Percentiles rank a stretch among this genome's conserved stretches.
Evolutionary conservation across 495 filamentous ascomycete genomes (phyloP).

Genomic region (Aspergillus leporis): DNA sequence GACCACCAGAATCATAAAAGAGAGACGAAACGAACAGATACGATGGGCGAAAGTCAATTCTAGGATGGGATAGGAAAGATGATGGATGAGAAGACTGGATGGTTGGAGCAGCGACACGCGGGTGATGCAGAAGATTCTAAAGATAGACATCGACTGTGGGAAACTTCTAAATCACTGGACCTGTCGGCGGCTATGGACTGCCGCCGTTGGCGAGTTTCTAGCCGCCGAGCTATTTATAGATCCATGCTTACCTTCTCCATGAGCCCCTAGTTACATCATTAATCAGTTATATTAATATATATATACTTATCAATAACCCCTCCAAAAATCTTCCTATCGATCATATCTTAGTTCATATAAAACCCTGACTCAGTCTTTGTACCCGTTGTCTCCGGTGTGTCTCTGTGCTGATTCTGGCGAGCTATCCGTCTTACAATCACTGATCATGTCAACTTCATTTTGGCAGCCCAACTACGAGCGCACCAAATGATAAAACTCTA

Average conservation of each 20-base stretch:
- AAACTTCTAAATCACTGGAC: slow-evolving; percentile 7
- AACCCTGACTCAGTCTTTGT: neutral
- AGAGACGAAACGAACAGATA: slow-evolving; percentile 8
- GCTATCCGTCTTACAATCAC: neutral
- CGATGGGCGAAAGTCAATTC: slow-evolving; percentile 10
- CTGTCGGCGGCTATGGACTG: slow-evolving; percentile 10
- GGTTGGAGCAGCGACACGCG: slow-evolving; percentile 23
- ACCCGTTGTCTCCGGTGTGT: neutral
- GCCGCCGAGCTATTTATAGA: slow-evolving; percentile 7
- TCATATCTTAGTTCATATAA: neutral
- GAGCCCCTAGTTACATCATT: neutral
- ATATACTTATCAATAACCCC: neutral
- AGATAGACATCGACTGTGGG: slow-evolving; percentile 29
- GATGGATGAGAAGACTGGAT: slow-evolving; percentile 21
- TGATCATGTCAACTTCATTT: neutral
- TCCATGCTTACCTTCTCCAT: neutral
- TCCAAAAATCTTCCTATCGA: neutral
- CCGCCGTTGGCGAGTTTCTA: slow-evolving; percentile 7
- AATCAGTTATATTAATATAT: neutral
- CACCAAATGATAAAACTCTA: neutral
- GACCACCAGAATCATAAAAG: slow-evolving; percentile 16
- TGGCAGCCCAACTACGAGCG: neutral
- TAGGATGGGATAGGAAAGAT: slow-evolving; percentile 18
- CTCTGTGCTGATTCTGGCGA: neutral
- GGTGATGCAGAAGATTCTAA: slow-evolving; percentile 36